Evolutionary conservation across 495 filamentous ascomycete genomes (phyloP), one percentile per base, ranked within the genome.

Genomic region (Aspergillus indologenus): DNA sequence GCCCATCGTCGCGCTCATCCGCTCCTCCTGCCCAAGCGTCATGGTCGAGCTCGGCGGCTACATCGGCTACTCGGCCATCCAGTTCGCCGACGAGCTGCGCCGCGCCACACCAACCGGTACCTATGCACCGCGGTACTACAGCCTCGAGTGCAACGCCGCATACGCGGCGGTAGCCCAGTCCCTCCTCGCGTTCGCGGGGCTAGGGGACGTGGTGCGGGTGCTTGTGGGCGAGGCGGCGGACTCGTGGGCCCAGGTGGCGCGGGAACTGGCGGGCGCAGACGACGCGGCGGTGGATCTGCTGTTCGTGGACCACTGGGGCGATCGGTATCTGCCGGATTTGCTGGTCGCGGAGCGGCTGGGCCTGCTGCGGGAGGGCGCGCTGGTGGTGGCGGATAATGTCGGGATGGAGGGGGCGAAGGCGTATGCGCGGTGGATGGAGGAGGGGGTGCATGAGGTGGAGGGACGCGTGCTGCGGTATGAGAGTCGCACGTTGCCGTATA

Each of bases 41-140:
- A n/a, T n/a, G n/a, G n/a, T n/a, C 40, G 88, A 92, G 68, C 75
- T 90, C 8, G 89, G 88, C 44, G 86, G 85, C 15, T 91, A 90
- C 68, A 72, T 89, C 40, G 88, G 89, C 40, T 91, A 89, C 73
- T 88, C 85, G 0, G 81, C 83, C 45, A 79, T 89, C 53, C 69
- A 84, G 6, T 88, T 89, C 56, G 84, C 77, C 29, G 68, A 76
- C 17, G 79, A 82, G 15, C 56, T 87, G 3, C 71, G 74, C 20
- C 60, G 73, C 11, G 72, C 71, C 19, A 79, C 80, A 24, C 82
- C 81, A 5, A 70, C 70, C 48, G 26, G 26, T 3, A 9, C 26
- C 4, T 3, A 3, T 29, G 26, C 26, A 29, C n/a, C n/a, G n/a
- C 63, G 68, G 22, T 88, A 85, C 62, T 80, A 73, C 62, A 84